Evolutionary conservation across 768 basidiomycete species (phyloP).

Genomic region (Phaeotremella fagi): DNA sequence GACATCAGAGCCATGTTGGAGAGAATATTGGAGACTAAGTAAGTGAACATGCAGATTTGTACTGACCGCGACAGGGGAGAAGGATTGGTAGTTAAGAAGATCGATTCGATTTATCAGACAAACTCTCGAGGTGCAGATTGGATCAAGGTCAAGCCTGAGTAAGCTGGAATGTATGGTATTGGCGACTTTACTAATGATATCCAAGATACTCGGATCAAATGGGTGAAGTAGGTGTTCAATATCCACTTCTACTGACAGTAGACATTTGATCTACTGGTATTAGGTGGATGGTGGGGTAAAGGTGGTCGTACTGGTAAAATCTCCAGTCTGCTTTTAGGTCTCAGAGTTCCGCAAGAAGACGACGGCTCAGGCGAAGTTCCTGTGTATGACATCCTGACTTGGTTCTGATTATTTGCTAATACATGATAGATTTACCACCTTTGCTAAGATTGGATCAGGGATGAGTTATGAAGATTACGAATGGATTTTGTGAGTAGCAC

Average conservation of each 20-base stretch:
- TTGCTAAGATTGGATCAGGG: constrained; percentile 86
- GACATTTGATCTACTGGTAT: constrained; percentile 83
- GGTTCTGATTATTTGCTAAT: background rate
- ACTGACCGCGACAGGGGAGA: constrained; percentile 61
- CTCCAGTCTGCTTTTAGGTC: constrained; percentile 82
- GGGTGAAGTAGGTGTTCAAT: constrained; percentile 30
- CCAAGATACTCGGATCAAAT: constrained; percentile 47
- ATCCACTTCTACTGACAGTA: constrained; percentile 55
- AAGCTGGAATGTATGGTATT: constrained; percentile 3
- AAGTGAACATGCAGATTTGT: constrained; percentile 7
- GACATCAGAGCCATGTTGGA: constrained; percentile 79
- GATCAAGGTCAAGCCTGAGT: constrained; percentile 68
- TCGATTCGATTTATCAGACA: constrained; percentile 69
- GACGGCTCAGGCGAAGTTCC: constrained; percentile 57
- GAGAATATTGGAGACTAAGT: constrained; percentile 67
- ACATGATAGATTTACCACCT: constrained; percentile 66
- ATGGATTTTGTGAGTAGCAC: constrained; percentile 57
- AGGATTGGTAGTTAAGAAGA: constrained; percentile 87
- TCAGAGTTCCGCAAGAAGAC: constrained; percentile 65
- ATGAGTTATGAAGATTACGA: constrained; percentile 79
- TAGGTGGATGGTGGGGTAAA: constrained; percentile 83
- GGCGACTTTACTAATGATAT: background rate
- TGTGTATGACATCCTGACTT: constrained; percentile 51
- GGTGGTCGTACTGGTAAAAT: constrained; percentile 82
- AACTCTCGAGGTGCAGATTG: constrained; percentile 87